phyloP scores from a whole-genome alignment of 805 yeast genomes.

The Komagataella ulmi region DNA sequence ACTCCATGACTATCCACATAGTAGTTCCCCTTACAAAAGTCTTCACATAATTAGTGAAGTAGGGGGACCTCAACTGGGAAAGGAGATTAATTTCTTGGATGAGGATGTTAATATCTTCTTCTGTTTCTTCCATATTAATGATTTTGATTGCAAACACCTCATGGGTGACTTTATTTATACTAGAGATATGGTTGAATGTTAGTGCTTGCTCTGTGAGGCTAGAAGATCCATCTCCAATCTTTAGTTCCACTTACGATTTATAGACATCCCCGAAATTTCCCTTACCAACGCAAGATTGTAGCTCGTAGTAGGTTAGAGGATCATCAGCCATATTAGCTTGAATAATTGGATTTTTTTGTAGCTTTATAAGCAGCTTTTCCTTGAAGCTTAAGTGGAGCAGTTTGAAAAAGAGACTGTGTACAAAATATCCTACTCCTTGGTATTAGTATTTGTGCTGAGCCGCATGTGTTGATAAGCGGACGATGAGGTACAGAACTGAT shows the following conservation, averaged over 20 bases:
- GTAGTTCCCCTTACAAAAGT: slow-evolving; percentile 52
- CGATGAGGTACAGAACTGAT: not conserved
- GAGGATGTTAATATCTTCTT: slow-evolving; percentile 59
- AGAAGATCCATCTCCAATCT: not conserved
- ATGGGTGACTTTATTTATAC: slow-evolving; percentile 19
- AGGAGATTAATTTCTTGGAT: slow-evolving; percentile 72
- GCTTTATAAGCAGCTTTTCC: not conserved
- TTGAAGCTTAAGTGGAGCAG: not conserved
- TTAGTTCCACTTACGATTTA: slow-evolving; percentile 28
- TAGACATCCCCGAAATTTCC: slow-evolving; percentile 88
- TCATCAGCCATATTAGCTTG: slow-evolving; percentile 2
- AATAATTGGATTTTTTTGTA: not conserved
- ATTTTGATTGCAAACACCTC: slow-evolving; percentile 73
- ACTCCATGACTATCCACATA: slow-evolving; percentile 90
- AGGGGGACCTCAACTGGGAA: slow-evolving; percentile 48
- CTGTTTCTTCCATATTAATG: slow-evolving; percentile 65
- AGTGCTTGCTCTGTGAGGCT: not conserved
- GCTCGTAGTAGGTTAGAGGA: slow-evolving; percentile 9
- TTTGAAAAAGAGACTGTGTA: not conserved
- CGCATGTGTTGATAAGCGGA: not conserved
- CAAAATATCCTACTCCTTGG: not conserved
- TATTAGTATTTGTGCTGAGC: not conserved
- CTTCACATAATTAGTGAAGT: slow-evolving; percentile 53
- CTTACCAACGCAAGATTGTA: slow-evolving; percentile 54
- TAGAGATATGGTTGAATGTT: slow-evolving; percentile 3